Evolutionary conservation across 164 flowering plant genomes (phyloP).

Genomic region (Dillenia suffruticosa): DNA sequence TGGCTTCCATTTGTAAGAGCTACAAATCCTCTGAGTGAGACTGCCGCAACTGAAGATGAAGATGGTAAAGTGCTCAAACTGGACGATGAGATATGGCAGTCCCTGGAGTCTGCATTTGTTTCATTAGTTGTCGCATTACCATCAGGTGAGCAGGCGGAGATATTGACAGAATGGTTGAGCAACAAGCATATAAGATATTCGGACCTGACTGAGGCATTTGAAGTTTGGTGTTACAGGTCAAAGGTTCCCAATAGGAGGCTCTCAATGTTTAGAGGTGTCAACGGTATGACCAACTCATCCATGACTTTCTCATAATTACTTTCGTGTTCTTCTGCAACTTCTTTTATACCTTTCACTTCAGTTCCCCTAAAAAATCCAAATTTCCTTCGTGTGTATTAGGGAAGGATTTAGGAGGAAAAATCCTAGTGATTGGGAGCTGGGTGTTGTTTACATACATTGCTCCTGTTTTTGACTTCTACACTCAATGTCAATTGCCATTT

Average conservation of each 20-base stretch:
- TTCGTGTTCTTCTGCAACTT: too few relatives aligned
- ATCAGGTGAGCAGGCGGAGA: conserved; percentile 71
- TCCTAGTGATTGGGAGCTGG: too few relatives aligned
- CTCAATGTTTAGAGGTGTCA: conserved; percentile 18
- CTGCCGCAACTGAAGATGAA: conserved; percentile 27
- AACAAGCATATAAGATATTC: conserved; percentile 59
- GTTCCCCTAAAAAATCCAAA: too few relatives aligned
- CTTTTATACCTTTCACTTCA: too few relatives aligned
- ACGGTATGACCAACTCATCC: conserved; percentile 14
- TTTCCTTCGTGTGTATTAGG: too few relatives aligned
- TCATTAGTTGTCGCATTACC: conserved; percentile 79
- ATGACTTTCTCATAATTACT: conserved; percentile 6
- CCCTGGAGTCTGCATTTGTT: conserved; percentile 72
- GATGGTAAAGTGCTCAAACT: conserved; percentile 31
- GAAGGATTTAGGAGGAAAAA: too few relatives aligned
- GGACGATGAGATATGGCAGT: conserved; percentile 74
- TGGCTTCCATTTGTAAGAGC: conserved; percentile 88
- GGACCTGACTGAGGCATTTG: conserved; percentile 93
- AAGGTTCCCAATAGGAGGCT: conserved; percentile 81
- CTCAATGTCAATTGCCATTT: too few relatives aligned
- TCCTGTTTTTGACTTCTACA: too few relatives aligned
- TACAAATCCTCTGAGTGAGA: conserved; percentile 52
- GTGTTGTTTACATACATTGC: too few relatives aligned
- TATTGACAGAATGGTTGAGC: conserved; percentile 79
- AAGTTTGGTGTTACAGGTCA: conserved; percentile 91